Evolutionary conservation across 805 yeast genomes (phyloP).

Genomic region (Candida germanica): DNA sequence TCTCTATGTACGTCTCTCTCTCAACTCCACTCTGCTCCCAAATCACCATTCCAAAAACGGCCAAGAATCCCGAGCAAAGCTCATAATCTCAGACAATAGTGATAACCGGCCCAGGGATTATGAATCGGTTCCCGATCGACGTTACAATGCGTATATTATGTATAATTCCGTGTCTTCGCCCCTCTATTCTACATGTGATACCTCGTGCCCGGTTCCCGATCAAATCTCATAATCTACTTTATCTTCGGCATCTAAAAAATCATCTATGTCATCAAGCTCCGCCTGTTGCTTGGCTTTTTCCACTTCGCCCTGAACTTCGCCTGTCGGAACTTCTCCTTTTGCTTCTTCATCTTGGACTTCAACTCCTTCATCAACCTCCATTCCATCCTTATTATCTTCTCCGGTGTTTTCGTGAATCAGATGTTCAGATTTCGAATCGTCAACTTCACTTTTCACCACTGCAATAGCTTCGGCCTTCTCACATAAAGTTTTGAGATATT

Average conservation of each 20-base stretch:
- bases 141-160: too few relatives aligned
- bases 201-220: too few relatives aligned
- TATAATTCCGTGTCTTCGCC: too few relatives aligned
- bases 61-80: too few relatives aligned
- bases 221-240: conserved; percentile 35
- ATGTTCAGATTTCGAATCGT: neutral
- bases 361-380: conserved; percentile 7
- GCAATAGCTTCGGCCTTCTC: conserved; percentile 19
- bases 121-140: too few relatives aligned
- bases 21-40: too few relatives aligned
- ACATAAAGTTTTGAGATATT: conserved; percentile 20
- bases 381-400: conserved; percentile 10
- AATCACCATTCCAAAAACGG: too few relatives aligned
- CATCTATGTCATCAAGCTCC: conserved; percentile 29
- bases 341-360: conserved; percentile 6
- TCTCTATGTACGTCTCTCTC: too few relatives aligned
- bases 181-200: too few relatives aligned
- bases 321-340: conserved; percentile 4
- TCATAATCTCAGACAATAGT: too few relatives aligned
- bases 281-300: conserved; percentile 4
- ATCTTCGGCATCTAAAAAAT: conserved; percentile 36
- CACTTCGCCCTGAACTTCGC: conserved; percentile 2
- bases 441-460: neutral
- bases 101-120: too few relatives aligned
- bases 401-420: conserved; percentile 4